Evolutionary conservation across 1,139 yeast genomes (phyloP).

Genomic region (Debaryomyces udenii): DNA sequence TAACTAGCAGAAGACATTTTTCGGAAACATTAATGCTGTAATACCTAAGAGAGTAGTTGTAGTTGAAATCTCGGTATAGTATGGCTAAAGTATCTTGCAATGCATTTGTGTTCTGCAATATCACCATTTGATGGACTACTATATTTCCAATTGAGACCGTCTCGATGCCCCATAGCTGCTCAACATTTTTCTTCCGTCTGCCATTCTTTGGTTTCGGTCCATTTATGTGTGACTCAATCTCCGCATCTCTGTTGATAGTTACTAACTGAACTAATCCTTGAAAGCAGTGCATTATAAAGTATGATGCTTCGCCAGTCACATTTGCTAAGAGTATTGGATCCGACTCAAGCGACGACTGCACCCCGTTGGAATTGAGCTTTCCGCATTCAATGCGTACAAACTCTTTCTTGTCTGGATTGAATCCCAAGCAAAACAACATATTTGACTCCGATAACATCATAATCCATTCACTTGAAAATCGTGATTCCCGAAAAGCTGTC

Average conservation of each 20-base stretch:
- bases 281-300: conserved; percentile 31
- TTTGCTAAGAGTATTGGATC: conserved; percentile 26
- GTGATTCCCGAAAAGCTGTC: conserved; percentile 17
- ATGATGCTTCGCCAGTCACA: conserved; percentile 16
- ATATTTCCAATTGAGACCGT: conserved; percentile 33
- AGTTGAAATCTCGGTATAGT: conserved; percentile 40
- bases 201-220: background rate
- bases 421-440: conserved; percentile 16
- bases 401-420: conserved; percentile 12
- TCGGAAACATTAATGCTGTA: conserved; percentile 22
- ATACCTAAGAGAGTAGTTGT: conserved; percentile 34
- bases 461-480: conserved; percentile 18
- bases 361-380: conserved; percentile 29
- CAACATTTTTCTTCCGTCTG: background rate
- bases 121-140: conserved; percentile 28
- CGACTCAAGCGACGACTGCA: conserved; percentile 31
- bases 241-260: background rate
- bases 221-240: background rate
- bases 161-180: conserved; percentile 17
- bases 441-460: conserved; percentile 20
- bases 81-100: conserved; percentile 25
- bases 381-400: conserved; percentile 13
- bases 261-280: conserved; percentile 34
- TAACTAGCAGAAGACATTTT: conserved; percentile 17
- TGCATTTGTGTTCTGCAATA: conserved; percentile 10